Percentiles rank a stretch among this genome's conserved stretches.
Evolutionary conservation across 805 yeast species (phyloP).

Genomic region (Candida tammaniensis): DNA sequence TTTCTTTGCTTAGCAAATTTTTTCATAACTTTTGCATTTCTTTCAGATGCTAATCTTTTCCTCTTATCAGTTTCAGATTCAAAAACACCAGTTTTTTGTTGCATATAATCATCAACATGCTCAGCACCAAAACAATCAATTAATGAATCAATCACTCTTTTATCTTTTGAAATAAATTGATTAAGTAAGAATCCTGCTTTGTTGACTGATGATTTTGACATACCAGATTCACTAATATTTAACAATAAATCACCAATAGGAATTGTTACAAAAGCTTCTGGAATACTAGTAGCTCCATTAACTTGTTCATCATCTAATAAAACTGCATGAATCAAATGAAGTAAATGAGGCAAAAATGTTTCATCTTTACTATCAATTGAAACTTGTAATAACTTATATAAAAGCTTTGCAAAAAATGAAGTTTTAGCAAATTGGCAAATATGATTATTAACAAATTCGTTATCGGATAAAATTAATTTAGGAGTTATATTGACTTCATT

Average conservation of each 20-base stretch:
- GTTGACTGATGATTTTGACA: constrained; percentile 45
- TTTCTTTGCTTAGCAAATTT: constrained; percentile 58
- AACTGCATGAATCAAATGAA: constrained; percentile 69
- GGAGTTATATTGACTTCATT: constrained; percentile 53
- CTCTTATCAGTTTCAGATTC: constrained; percentile 58
- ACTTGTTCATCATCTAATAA: constrained; percentile 47
- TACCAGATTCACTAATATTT: constrained; percentile 46
- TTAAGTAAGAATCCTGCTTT: constrained; percentile 62
- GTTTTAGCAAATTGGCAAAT: constrained; percentile 54
- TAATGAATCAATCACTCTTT: constrained; percentile 49
- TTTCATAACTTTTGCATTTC: constrained; percentile 59
- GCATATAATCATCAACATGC: constrained; percentile 48
- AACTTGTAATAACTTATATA: constrained; percentile 55
- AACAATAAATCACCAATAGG: constrained; percentile 59
- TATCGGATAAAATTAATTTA: constrained; percentile 25
- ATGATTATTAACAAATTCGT: constrained; percentile 31
- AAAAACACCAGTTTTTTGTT: constrained; percentile 34
- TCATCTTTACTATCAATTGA: constrained; percentile 52
- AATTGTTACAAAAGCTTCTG: constrained; percentile 47
- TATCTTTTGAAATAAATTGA: constrained; percentile 47
- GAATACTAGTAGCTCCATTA: constrained; percentile 38
- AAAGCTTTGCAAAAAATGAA: constrained; percentile 50
- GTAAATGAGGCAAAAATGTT: constrained; percentile 53
- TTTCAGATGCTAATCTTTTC: constrained; percentile 56
- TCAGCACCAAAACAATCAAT: constrained; percentile 56